These are phyloP conservation scores for Acrocalymma vagum DNA, from an alignment of 2,329 filamentous ascomycete species.

Conservation along the genomic window DNA sequence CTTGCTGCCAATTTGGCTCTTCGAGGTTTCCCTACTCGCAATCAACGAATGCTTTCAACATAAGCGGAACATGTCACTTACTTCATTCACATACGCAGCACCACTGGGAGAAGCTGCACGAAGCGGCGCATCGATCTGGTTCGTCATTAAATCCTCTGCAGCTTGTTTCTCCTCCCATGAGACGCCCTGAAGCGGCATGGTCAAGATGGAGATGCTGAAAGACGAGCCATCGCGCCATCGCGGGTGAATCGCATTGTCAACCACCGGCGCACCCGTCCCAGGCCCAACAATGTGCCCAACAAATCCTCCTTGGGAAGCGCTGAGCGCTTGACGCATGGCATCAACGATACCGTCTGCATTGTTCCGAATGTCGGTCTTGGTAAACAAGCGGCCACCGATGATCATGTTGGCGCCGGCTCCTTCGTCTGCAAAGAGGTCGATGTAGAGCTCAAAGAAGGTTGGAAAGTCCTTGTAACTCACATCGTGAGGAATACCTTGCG, in stretches of 20 bases:
- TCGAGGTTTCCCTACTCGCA: constrained; percentile 11
- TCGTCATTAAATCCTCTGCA: constrained; percentile 8
- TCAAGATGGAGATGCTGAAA: constrained; percentile 5
- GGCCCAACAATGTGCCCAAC: constrained; percentile 15
- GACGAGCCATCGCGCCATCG: constrained; percentile 7
- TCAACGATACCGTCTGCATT: constrained; percentile 15
- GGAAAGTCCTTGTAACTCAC: constrained; percentile 10
- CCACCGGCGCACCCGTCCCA: constrained; percentile 4
- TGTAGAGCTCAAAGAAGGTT: constrained; percentile 18
- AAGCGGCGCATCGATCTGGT: constrained; percentile 5
- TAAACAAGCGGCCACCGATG: constrained; percentile 17
- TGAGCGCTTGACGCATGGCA: constrained; percentile 4
- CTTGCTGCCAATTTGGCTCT: constrained; percentile 20
- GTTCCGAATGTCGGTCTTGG: constrained; percentile 12
- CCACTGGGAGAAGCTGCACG: constrained; percentile 11
- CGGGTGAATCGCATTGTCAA: constrained; percentile 13
- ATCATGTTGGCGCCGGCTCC: constrained; percentile 5
- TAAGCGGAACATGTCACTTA: neutral
- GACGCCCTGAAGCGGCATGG: neutral
- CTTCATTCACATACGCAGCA: constrained; percentile 20
- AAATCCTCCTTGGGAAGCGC: neutral
- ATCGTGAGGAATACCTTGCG: constrained; percentile 7
- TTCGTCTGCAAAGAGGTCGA: constrained; percentile 18
- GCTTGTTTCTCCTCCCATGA: constrained; percentile 2
- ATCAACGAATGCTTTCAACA: neutral